phyloP scores from a whole-genome alignment of 257 asterid genomes.

The Verbascum thapsus region DNA sequence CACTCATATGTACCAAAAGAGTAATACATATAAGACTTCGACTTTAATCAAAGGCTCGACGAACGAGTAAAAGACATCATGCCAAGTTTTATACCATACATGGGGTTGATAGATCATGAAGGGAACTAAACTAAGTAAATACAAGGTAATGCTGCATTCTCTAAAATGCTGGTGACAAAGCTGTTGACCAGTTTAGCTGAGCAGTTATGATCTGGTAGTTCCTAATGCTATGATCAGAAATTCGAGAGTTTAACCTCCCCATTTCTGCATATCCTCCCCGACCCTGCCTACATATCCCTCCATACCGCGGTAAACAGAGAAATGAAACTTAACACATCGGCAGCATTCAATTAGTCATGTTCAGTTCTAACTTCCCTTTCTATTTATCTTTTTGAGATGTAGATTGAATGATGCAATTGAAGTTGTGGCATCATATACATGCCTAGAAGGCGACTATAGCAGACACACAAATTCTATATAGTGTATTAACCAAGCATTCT shows the following conservation, averaged over 20 bases:
- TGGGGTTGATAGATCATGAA: background rate
- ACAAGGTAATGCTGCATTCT: constrained; percentile 6
- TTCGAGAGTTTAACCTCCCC: too few species aligned
- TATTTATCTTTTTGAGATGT: background rate
- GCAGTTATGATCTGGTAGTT: too few species aligned
- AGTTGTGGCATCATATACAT: background rate
- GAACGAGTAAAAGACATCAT: background rate
- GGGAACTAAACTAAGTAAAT: background rate
- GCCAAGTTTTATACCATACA: background rate
- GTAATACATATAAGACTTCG: background rate
- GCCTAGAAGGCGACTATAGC: too few species aligned
- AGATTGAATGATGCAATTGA: background rate
- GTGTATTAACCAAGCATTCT: too few species aligned
- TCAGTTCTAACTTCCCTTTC: background rate
- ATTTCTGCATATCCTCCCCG: too few species aligned
- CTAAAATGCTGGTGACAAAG: background rate
- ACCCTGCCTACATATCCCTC: too few species aligned
- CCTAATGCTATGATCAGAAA: too few species aligned
- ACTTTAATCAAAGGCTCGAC: background rate
- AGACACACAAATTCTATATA: too few species aligned
- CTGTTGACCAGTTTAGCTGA: constrained; percentile 5
- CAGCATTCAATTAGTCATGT: background rate
- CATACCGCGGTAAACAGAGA: too few species aligned
- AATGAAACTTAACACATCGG: too few species aligned
- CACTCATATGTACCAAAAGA: background rate